Evolutionary conservation across 2,329 filamentous ascomycete species (phyloP), one percentile per base, ranked within the genome.

Genomic region (Lachnellula hyalina): DNA sequence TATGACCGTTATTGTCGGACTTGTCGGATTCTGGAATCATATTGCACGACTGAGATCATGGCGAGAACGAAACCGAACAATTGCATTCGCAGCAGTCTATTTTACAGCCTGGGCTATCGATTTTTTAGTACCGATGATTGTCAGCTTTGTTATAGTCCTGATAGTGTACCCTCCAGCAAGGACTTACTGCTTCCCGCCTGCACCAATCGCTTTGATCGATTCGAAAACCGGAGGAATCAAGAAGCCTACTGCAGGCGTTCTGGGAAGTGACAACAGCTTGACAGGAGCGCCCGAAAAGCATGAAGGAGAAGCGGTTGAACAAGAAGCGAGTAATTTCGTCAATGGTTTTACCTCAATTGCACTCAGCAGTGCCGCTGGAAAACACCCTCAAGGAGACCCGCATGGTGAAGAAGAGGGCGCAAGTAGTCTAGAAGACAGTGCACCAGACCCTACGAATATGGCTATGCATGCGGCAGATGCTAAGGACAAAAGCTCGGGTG

Each of bases 221-320:
- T 52, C 54, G 8, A 60, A 46, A 12, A 61, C 55, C 14, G 61
- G 61, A 2, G 56, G 56, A 0, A 32, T 61, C 2, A 58, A 63
- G 50, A 57, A 56, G 6, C 59, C 61, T 1, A 41, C 51, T 38
- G 54, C 61, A 5, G 59, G 61, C 7, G 55, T 59, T 21, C 51
- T 63, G 4, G 59, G 61, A 11, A 63, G 59, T 15, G 35, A 52
- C 14, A 52, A 61, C 35, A 61, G 53, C 11, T 40, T 63, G 14
- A 63, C 59, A 11, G 61, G 61, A 1, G 61, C 61, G 9, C 59
- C 59, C 3, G 61, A 63, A 25, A 63, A 60, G 21, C 55, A 61
- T 48, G 23, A 56, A 41, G 59, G 57, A 9, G 61, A 63, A 54
- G 61, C 57, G 3, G 54, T 60, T 14, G 61, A 60, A 45, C 57